Base-by-base conservation (phyloP, 2,329 filamentous ascomycete species). In the Aureobasidium melanogenum region DNA sequence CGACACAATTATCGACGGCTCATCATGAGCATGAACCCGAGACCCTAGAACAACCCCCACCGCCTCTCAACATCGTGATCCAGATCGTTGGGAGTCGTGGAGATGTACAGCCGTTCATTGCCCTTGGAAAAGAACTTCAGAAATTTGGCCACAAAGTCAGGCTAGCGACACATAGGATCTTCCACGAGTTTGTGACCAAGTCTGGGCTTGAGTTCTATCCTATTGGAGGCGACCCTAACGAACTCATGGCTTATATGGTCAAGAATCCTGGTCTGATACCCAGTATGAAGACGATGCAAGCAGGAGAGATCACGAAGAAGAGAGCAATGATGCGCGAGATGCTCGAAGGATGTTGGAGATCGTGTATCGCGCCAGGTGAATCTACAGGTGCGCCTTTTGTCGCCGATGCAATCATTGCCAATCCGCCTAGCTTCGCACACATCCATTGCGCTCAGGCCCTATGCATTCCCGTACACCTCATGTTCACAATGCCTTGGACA, bases 401-500 rank as follows among this genome's bases (percentile, higher is more conserved):
- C 44, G 91, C 91, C 0, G 91, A 91, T 73, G 86, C 84, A 52
- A 90, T 91, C 66, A 89, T 91, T 67, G 88, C 88, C 3, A 91
- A 91, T 63, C 88, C 88, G 2, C 88, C 88, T 0, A 88, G 86
- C 67, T 91, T 90, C 72, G 88, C 86, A 0, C 88, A 91, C 67
- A 79, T 91, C 2, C 88, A 91, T 67, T 82, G 87, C 63, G 88
- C 88, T 0, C 87, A 91, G 72, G 88, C 88, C 71, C 73, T 91
- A 67, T 87, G 87, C 0, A 84, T 91, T 54, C 88, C 88, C 0
- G 70, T 90, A 12, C 88, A 91, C 67, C 84, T 96, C 73, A 95
- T 96, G 88, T 96, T 96, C 74, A 96, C 91, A 1, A 96, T 96
- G 90, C 91, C 54, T 5, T 96, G 90, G 87, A 89, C 89, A 0